A percentile compares a stretch with the other conserved stretches of the same genome.
Conservation (phyloP, 2,329 filamentous ascomycete genomes). For the Trichoderma koningii region DNA sequence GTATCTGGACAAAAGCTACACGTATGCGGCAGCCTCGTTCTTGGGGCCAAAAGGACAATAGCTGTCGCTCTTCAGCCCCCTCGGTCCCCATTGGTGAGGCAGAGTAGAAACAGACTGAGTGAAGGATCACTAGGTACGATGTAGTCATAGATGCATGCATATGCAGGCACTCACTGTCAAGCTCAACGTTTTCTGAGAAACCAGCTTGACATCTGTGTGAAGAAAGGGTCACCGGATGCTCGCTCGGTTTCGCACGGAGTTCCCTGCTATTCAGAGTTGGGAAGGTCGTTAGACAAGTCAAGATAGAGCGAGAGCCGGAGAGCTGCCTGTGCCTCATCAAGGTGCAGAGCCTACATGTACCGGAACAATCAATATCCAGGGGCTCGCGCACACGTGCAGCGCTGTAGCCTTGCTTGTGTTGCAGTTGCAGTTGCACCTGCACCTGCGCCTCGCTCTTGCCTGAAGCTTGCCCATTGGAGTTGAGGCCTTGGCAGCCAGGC, state of each 20-base stretch:
- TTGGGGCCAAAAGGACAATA: neutral
- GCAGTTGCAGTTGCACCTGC: too few relatives aligned
- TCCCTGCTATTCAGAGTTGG: conserved; percentile 7
- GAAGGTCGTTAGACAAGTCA: neutral
- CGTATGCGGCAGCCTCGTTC: neutral
- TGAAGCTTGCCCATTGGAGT: neutral
- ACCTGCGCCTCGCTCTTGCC: too few relatives aligned
- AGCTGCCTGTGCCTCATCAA: too few relatives aligned
- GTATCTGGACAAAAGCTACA: neutral
- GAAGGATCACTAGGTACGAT: neutral
- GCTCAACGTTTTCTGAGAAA: neutral
- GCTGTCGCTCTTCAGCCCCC: neutral
- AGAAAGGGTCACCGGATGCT: too few relatives aligned
- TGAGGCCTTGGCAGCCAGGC: neutral
- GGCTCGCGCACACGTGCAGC: conserved; percentile 14
- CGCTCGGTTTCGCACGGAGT: neutral
- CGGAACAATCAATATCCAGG: neutral
- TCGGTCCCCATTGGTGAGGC: neutral
- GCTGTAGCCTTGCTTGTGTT: conserved; percentile 10
- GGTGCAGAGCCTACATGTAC: too few relatives aligned
- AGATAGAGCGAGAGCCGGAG: too few relatives aligned
- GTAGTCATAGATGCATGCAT: neutral
- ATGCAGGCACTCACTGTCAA: neutral
- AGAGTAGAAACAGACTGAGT: neutral
- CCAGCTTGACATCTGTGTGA: too few relatives aligned